Evolutionary conservation across 768 basidiomycete species (phyloP).

Genomic region (Boletus edulis): DNA sequence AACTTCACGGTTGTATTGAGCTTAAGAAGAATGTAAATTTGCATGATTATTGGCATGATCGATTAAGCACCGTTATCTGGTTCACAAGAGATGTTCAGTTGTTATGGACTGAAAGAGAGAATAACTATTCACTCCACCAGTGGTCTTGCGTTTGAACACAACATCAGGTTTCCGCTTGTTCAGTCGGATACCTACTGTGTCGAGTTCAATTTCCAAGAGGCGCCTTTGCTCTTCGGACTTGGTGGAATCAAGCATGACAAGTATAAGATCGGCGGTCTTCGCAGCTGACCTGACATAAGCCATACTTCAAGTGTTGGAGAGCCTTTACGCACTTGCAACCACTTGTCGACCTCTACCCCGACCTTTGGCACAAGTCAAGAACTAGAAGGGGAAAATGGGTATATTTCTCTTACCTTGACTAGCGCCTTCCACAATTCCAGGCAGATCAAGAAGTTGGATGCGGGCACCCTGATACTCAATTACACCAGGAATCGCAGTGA

Average conservation of each 20-base stretch:
- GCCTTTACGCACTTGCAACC: constrained; percentile 64
- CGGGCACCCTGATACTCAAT: constrained; percentile 93
- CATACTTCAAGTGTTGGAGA: not conserved
- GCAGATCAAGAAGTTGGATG: constrained; percentile 92
- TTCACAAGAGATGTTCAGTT: not conserved
- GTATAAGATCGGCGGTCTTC: constrained; percentile 90
- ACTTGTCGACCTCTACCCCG: constrained; percentile 95
- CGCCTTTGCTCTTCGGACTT: constrained; percentile 90
- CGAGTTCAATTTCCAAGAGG: constrained; percentile 88
- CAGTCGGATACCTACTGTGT: constrained; percentile 93
- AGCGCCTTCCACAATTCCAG: constrained; percentile 94
- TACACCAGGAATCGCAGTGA: constrained; percentile 96
- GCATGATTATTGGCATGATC: not conserved
- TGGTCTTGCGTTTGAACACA: constrained; percentile 90
- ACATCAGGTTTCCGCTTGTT: constrained; percentile 92
- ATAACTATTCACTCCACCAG: constrained; percentile 71
- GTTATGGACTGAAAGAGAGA: not conserved
- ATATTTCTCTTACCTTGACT: constrained; percentile 53
- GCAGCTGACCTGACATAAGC: constrained; percentile 46
- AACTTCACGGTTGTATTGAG: constrained; percentile 92
- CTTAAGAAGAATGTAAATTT: constrained; percentile 28
- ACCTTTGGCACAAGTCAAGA: constrained; percentile 35
- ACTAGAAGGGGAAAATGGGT: not conserved
- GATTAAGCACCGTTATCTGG: constrained; percentile 65
- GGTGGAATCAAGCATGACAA: constrained; percentile 91